Base-by-base conservation (phyloP, 306 rosid species). In the Glycine tomentella region DNA sequence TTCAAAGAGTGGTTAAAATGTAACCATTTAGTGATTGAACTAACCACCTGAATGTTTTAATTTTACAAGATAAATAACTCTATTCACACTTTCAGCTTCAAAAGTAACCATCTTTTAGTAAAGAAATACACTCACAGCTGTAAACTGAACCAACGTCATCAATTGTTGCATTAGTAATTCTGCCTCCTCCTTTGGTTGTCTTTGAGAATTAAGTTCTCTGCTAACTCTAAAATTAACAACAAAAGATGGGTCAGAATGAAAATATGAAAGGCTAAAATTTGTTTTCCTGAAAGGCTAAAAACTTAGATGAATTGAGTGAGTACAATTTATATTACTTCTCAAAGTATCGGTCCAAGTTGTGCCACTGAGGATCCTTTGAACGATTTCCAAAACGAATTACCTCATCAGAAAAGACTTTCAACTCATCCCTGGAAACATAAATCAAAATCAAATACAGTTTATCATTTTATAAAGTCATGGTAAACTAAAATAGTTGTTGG, bases 341-440 rank as follows among this genome's bases (percentile, higher is more conserved):
- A 82, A 93, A 93, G 85, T 93, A 93, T 61, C 97, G 90, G 80
- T 89, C 91, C 93, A 93, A 85, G 88, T 91, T 85, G 90, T 91
- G 97, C 97, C 97, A 93, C 75, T 93, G 97, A 86, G 97, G 89
- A 85, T 93, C 97, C 86, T 93, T 93, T 68, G 93, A 88, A 61
- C 89, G 94, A 84, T 93, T 91, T 80, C 97, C 97, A 82, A 93
- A 93, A 14, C 97, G 97, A 74, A 93, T 83, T 80, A 93, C 94
- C 85, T 93, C 97, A 76, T 90, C 93, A 10, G 93, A 78, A 81
- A 93, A 93, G 38, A 93, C 82, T 67, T 89, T 91, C 83, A 91
- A 86, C 83, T 90, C 97, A 74, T 90, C 94, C 85, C 97, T 93
- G 80, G 52, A 84, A 87, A 44, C 68, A 78, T 46, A 75, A 79